A percentile compares a stretch with the other conserved stretches of the same genome.
These are phyloP conservation scores for Capniomyces stellatus DNA, from an alignment of 371 early-diverging fungal species.

Conservation along the genomic window DNA sequence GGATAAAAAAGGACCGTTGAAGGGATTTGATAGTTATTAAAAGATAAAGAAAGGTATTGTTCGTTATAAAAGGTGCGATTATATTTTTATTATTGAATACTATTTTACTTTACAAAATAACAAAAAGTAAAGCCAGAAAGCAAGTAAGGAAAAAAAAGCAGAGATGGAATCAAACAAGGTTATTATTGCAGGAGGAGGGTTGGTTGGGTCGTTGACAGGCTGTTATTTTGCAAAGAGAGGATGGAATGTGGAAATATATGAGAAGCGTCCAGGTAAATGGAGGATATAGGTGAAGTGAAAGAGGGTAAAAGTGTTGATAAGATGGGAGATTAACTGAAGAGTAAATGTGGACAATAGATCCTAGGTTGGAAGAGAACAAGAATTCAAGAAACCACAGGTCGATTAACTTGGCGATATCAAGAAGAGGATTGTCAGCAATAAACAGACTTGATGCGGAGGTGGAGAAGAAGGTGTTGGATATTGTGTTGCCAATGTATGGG, in stretches of 20 bases:
- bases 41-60: no score
- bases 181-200: slow-evolving; percentile 75
- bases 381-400: slow-evolving; percentile 38
- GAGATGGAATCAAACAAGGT: slow-evolving; percentile 8
- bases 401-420: slow-evolving; percentile 87
- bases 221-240: slow-evolving; percentile 84
- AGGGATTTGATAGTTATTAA: no score
- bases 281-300: no score
- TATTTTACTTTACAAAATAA: no score
- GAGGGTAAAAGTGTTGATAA: no score
- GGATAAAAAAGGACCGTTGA: no score
- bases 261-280: slow-evolving; percentile 66
- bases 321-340: no score
- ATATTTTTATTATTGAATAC: no score
- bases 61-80: no score
- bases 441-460: slow-evolving; percentile 42
- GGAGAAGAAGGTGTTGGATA: slow-evolving; percentile 40
- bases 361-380: slow-evolving; percentile 40
- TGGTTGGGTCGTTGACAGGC: slow-evolving; percentile 77
- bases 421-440: slow-evolving; percentile 73
- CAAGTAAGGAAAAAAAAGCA: background rate
- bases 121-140: background rate
- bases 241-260: slow-evolving; percentile 75
- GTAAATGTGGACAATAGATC: slow-evolving; percentile 26
- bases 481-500: slow-evolving; percentile 79